Percentiles rank a stretch among this genome's conserved stretches.
Evolutionary conservation across 2,329 filamentous ascomycete genomes (phyloP).

Genomic region (Lecanicillium sp.): DNA sequence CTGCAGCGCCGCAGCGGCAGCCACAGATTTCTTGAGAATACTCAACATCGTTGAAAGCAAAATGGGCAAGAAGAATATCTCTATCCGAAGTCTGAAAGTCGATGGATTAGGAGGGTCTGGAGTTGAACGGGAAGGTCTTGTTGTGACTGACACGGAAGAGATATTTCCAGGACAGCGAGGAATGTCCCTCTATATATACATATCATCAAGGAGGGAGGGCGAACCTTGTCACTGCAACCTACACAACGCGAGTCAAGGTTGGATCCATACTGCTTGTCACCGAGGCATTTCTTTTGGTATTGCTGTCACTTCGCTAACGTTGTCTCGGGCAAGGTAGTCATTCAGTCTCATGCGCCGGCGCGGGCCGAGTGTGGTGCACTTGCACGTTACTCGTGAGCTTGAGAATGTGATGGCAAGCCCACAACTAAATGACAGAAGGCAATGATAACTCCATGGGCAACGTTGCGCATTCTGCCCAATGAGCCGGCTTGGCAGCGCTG

Average conservation of each 20-base stretch:
- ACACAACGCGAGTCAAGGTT: neutral
- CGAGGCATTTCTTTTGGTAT: neutral
- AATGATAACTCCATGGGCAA: neutral
- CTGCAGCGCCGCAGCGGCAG: constrained; percentile 23
- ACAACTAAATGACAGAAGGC: neutral
- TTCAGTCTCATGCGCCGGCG: neutral
- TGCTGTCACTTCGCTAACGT: neutral
- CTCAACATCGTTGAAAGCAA: constrained; percentile 20
- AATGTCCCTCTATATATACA: constrained; percentile 3
- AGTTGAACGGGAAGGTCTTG: too few relatives aligned
- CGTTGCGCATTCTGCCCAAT: constrained; percentile 3
- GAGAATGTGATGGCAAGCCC: neutral
- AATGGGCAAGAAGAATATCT: neutral
- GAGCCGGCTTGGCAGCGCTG: neutral
- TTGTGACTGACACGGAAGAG: neutral
- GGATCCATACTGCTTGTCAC: neutral
- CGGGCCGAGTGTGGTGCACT: neutral
- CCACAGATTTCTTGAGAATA: constrained; percentile 22
- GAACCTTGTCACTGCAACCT: neutral
- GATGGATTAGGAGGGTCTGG: too few relatives aligned
- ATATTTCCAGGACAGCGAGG: neutral
- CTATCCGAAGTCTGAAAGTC: too few relatives aligned
- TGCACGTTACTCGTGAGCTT: neutral
- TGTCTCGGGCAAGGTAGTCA: neutral
- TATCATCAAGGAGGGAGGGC: neutral